Base-by-base conservation (phyloP, 2,329 filamentous ascomycete species). In the Fusarium euwallaceae region DNA sequence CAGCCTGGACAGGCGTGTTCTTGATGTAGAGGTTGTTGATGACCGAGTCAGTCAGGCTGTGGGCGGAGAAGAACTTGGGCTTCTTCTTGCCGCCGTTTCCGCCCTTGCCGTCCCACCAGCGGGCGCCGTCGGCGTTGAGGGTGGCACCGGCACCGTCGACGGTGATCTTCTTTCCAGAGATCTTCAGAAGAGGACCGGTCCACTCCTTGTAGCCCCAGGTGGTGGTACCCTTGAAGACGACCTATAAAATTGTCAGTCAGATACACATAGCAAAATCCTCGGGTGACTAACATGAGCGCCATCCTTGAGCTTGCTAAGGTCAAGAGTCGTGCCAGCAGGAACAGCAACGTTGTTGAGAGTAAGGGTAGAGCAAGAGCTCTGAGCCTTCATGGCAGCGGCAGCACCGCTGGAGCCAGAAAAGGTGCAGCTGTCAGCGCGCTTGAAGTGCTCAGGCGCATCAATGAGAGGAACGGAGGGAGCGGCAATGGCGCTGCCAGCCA, bases 1-100 rank as follows among this genome's bases (percentile, higher is more conserved):
- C 82, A 29, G 79, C 82, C 70, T 86, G 84, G 6, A 84, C 80
- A 0, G 85, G 84, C 4, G 84, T 83, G 79, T 87, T 86, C 67
- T 82, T 75, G 69, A 86, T 81, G 53, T 84, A 78, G 8, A 87
- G 72, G 55, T 80, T 77, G 41, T 78, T 82, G 69, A 86, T 84
- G 59, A 65, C 76, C 3, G 84, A 84, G 20, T 73, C 48, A 3
- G 72, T 78, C 2, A 78, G 61, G 45, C 71, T 71, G 51, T 78
- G 76, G 3, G 76, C 76, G 17, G 72, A 51, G 20, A 78, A 70
- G 67, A 78, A 78, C 76, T 78, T 78, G 58, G 76, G 76, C 74
- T 78, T 78, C 0, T 22, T 67, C 11, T 34, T 67, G 22, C 76
- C 76, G 12, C 64, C 55, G 32, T 78, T 78, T 59, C 60, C 56